Evolutionary conservation across 495 filamentous ascomycete species (phyloP), one percentile per base, ranked within the genome.

Genomic region (Aspergillus biplanus): DNA sequence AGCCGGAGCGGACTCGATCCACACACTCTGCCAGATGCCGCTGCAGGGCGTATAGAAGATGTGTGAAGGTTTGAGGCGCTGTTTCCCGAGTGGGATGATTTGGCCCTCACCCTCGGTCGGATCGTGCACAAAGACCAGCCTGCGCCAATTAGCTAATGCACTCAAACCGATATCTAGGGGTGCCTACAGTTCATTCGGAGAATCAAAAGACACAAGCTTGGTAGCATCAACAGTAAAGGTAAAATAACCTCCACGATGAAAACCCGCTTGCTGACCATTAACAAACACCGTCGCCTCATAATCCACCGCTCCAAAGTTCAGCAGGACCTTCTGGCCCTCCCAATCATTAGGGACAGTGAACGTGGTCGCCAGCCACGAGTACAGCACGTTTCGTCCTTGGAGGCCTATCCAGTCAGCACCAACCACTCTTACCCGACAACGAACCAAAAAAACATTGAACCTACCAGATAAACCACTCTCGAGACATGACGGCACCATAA

Each of bases 291-390:
- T 86, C 0, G 88, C 84, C 64, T 89, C 81, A 63, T 90, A 86
- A 63, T 90, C 88, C 9, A 90, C 85, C 1, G 88, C 88, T 48
- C 83, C 88, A 57, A 90, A 90, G 55, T 89, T 85, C n/a, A 90
- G 76, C 56, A 89, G 57, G 5, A 88, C 73, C 0, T 72, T 62
- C 58, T 80, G 64, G 16, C 62, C 67, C 2, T 74, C 63, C 80
- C 84, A 89, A 46, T 69, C 65, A 0, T 71, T 59, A 3, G 86
- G 82, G 0, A 89, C 75, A 3, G 70, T 75, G 62, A 90, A 89
- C 5, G 72, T 78, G 7, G 80, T 88, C n/a, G 74, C 71, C 52
- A 86, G 88, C 86, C 85, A 87, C 39, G 86, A 88, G 64, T 84
- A 83, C 33, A 80, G 73, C 7, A 76, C 72, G 50, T 77, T 76